Evolutionary conservation across 495 filamentous ascomycete species (phyloP).

Genomic region (Neurospora sp.): DNA sequence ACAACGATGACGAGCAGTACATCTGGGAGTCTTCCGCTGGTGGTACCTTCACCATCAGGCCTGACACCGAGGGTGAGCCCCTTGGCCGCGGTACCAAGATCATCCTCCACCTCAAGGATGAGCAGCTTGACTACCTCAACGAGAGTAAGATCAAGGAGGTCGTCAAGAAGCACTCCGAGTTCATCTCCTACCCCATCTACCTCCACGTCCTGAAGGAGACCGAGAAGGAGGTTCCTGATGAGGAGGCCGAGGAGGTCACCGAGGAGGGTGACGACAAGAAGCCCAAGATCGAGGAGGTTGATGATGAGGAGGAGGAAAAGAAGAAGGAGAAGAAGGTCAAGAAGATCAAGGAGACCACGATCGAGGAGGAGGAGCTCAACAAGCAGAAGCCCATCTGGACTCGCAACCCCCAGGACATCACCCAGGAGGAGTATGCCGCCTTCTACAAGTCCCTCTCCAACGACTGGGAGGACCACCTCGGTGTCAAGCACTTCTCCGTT

Average conservation of each 20-base stretch:
- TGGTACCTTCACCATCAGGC: slow-evolving; percentile 89
- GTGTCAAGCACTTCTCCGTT: slow-evolving; percentile 99
- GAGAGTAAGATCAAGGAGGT: slow-evolving; percentile 99
- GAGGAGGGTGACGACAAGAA: slow-evolving; percentile 66
- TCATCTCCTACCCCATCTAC: slow-evolving; percentile 99
- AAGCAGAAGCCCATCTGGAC: slow-evolving; percentile 99
- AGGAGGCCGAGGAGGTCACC: slow-evolving; percentile 75
- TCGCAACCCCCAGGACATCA: slow-evolving; percentile 92
- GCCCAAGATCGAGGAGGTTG: slow-evolving; percentile 73
- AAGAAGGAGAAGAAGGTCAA: slow-evolving; percentile 94
- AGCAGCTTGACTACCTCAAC: slow-evolving; percentile 96
- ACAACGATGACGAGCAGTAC: slow-evolving; percentile 99
- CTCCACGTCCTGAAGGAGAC: slow-evolving; percentile 98
- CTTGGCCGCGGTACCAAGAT: slow-evolving; percentile 95
- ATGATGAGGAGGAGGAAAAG: slow-evolving; percentile 67
- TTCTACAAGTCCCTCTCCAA: slow-evolving; percentile 99
- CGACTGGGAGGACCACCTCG: slow-evolving; percentile 99
- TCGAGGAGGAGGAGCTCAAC: slow-evolving; percentile 99
- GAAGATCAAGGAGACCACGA: slow-evolving; percentile 97
- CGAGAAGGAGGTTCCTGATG: slow-evolving; percentile 96
- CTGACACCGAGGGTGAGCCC: slow-evolving; percentile 82
- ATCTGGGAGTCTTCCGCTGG: slow-evolving; percentile 97
- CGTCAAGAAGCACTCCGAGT: slow-evolving; percentile 99
- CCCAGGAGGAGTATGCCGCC: slow-evolving; percentile 88
- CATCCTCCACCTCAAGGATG: slow-evolving; percentile 96